Conservation (phyloP, 2,329 filamentous ascomycete genomes). For the Cladosporium sp. region DNA sequence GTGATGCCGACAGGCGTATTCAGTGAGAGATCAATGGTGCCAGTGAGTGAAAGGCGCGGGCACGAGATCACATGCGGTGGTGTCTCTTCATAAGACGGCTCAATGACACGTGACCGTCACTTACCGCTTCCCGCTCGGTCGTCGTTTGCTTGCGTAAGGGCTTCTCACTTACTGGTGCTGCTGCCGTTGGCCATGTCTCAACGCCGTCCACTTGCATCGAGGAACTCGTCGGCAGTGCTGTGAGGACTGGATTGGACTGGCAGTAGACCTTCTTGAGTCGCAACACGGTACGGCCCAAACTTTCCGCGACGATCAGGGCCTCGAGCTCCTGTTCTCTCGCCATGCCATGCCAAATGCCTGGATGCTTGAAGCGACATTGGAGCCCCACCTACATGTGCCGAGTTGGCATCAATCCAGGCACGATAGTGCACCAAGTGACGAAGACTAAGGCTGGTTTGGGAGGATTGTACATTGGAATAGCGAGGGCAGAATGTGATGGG, state of each 20-base stretch:
- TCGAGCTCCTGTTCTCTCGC: background rate
- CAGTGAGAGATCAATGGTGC: background rate
- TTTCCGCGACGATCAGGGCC: background rate
- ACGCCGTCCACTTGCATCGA: background rate
- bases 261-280: background rate
- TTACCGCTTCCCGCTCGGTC: constrained; percentile 10
- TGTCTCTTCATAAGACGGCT: constrained; percentile 7
- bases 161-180: background rate
- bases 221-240: background rate
- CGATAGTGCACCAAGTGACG: background rate
- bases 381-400: background rate
- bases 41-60: constrained; percentile 1
- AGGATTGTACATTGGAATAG: background rate
- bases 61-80: constrained; percentile 1
- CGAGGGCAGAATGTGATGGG: background rate
- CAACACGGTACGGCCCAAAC: background rate
- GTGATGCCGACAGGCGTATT: background rate
- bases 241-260: background rate
- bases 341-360: background rate
- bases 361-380: background rate
- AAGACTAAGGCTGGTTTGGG: background rate
- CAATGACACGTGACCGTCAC: constrained; percentile 3
- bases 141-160: constrained; percentile 8
- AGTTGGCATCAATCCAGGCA: background rate
- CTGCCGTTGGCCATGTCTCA: background rate